Evolutionary conservation across 2,329 filamentous ascomycete genomes (phyloP).

Genomic region (Neopestalotiopsis rosae): DNA sequence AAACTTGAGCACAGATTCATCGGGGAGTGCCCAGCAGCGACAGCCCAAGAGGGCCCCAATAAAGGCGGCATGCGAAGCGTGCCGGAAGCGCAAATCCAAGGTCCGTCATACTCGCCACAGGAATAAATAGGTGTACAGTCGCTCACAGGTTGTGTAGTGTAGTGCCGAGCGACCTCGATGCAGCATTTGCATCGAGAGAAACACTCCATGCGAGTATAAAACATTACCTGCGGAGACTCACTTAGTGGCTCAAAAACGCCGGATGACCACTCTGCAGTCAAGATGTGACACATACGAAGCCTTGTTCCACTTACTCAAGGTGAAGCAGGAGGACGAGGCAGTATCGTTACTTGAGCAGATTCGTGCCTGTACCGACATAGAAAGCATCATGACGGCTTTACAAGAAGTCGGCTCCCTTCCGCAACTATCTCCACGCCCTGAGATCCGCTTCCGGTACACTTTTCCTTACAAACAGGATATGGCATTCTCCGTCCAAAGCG

Average conservation of each 20-base stretch:
- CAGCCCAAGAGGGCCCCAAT: slow-evolving; percentile 16
- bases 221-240: slow-evolving; percentile 32
- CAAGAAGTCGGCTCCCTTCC: slow-evolving; percentile 29
- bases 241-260: slow-evolving; percentile 29
- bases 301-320: slow-evolving; percentile 26
- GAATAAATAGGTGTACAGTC: neutral
- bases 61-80: slow-evolving; percentile 22
- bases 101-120: neutral
- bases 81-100: slow-evolving; percentile 20
- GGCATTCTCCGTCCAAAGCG: slow-evolving; percentile 20
- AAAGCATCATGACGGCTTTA: slow-evolving; percentile 26
- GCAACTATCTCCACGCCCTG: slow-evolving; percentile 27
- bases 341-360: slow-evolving; percentile 25
- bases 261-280: slow-evolving; percentile 28
- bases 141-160: slow-evolving; percentile 25
- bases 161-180: slow-evolving; percentile 31
- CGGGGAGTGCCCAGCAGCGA: neutral
- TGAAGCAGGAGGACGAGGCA: slow-evolving; percentile 26
- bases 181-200: slow-evolving; percentile 29
- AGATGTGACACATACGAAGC: slow-evolving; percentile 29
- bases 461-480: slow-evolving; percentile 30
- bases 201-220: slow-evolving; percentile 31
- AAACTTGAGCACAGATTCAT: slow-evolving; percentile 8
- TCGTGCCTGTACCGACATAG: slow-evolving; percentile 27
- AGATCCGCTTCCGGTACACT: slow-evolving; percentile 29